A percentile compares a stretch with the other conserved stretches of the same genome.
These are phyloP conservation scores for Fagopyrum tataricum DNA, from an alignment of 148 eudicot species.

Conservation along the genomic window DNA sequence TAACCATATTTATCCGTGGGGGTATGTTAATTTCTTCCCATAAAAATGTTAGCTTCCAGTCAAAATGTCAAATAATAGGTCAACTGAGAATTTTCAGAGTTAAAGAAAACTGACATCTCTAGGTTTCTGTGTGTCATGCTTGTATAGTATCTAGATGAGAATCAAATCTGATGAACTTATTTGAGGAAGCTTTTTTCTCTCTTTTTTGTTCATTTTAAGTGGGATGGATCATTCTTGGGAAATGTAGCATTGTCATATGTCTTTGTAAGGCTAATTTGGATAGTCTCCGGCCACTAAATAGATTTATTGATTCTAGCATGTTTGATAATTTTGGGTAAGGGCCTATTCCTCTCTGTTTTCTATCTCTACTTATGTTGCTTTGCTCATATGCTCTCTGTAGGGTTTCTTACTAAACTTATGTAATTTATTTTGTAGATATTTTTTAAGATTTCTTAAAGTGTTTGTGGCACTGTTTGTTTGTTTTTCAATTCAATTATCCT, in stretches of 20 bases:
- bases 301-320: not conserved
- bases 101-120: not conserved
- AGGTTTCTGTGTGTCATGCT: not conserved
- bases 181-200: not conserved
- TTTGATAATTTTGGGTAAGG: not conserved
- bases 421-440: not conserved
- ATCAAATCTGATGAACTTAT: not conserved
- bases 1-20: conserved; percentile 93
- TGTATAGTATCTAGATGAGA: not conserved
- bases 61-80: not conserved
- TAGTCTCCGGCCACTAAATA: not conserved
- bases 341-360: not conserved
- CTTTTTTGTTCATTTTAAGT: not conserved
- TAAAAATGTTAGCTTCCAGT: not conserved
- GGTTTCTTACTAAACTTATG: not conserved
- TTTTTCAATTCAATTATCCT: not conserved
- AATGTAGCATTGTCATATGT: not conserved
- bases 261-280: not conserved
- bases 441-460: no score
- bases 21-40: conserved; percentile 33
- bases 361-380: not conserved
- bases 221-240: not conserved
- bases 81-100: not conserved
- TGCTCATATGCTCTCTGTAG: not conserved
- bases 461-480: not conserved